Conservation (phyloP, 1,284 basidiomycete species). For the Ganoderma leucocontextum region DNA sequence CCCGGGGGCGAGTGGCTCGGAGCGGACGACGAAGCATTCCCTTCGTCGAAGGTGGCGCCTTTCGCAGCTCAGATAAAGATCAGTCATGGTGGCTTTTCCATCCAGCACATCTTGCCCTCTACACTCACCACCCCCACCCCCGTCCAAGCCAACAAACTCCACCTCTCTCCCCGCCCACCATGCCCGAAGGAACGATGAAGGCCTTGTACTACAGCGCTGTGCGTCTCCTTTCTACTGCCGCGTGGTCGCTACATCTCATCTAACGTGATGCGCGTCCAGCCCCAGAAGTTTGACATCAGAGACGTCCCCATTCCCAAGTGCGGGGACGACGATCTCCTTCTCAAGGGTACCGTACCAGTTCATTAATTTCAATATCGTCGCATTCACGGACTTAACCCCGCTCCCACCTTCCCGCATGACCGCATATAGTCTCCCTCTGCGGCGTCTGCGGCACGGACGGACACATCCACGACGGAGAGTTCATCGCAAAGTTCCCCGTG, state of each 20-base stretch:
- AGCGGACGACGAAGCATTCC: background rate
- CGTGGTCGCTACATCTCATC: constrained; percentile 6
- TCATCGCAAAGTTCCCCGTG: constrained; percentile 64
- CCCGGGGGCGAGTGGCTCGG: constrained; percentile 22
- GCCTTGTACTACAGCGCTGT: constrained; percentile 51
- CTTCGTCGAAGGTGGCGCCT: constrained; percentile 26
- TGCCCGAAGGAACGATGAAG: constrained; percentile 54
- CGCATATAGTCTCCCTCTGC: constrained; percentile 39
- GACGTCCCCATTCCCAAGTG: constrained; percentile 54
- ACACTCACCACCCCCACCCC: constrained; percentile 21
- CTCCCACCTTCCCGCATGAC: constrained; percentile 5
- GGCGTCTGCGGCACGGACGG: constrained; percentile 55
- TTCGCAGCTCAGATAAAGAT: constrained; percentile 32
- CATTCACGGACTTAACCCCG: background rate
- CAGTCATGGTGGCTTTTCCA: constrained; percentile 13
- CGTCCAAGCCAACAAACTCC: constrained; percentile 7
- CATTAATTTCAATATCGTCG: background rate
- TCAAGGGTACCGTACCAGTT: constrained; percentile 52
- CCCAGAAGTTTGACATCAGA: constrained; percentile 45
- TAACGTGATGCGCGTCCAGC: constrained; percentile 35
- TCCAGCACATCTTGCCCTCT: constrained; percentile 13
- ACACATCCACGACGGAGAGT: constrained; percentile 69
- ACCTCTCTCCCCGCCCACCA: constrained; percentile 32
- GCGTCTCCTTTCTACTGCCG: constrained; percentile 22
- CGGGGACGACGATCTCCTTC: constrained; percentile 59